Base-by-base conservation (phyloP, 1,284 basidiomycete genomes). In the Ustilago shanxiensis region DNA sequence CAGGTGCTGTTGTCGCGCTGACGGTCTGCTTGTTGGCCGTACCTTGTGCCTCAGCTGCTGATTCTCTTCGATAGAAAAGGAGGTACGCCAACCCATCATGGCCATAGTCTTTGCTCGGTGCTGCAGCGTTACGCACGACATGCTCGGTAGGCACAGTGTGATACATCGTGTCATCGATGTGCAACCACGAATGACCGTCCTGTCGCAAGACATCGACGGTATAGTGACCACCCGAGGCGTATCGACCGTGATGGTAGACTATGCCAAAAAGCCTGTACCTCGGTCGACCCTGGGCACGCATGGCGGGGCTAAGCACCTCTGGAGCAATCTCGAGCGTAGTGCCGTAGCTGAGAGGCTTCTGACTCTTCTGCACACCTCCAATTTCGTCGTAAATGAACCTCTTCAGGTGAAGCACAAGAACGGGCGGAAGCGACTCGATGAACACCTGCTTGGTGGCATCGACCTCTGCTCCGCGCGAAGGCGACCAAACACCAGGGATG, bases 151-250 rank as follows among this genome's bases (percentile, higher is more conserved):
- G 88, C 45, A 95, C 89, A 69, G 93, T 91, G 87, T 67, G 65
- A 53, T 64, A 79, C 14, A 65, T 47, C 86, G 96, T 95, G 83
- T 98, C 95, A 86, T 98, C 95, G 65, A 98, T 93, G 72, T 95
- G 91, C 66, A 97, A 89, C 96, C 94, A 98, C 71, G 80, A 87
- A 75, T 80, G 79, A n/a, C 91, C 90, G 78, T 91, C 91, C 22
- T 93, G 92, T 71, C 94, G 92, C 9, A 95, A 88, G 1, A 97
- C 93, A 75, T 95, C 93, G 50, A 97, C 91, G 1, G 95, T 99
- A 88, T 98, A 99, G 87, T 98, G 95, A 0, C 96, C 96, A 8
- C 95, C 95, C 0, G 91, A 92, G 0, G 96, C 95, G 14, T 93
- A 93, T 52, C 90, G 88, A 2, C 96, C 96, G 82, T 99, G 95